A percentile compares a stretch with the other conserved stretches of the same genome.
Evolutionary conservation across 345 rosid species (phyloP).

Genomic region (Gossypium stocksii): DNA sequence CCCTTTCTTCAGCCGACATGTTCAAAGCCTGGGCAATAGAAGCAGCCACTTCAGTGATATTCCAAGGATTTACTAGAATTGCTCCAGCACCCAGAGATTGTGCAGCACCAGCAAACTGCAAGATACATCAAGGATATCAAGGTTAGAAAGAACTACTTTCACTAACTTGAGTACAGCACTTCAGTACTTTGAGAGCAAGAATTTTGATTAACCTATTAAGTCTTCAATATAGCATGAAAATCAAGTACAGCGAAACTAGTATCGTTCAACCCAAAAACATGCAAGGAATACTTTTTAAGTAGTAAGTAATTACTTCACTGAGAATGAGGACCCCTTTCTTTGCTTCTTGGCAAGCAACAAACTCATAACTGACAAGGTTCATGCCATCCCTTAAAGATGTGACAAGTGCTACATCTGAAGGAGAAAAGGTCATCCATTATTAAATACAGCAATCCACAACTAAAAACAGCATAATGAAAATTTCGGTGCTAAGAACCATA

Average conservation of each 20-base stretch:
- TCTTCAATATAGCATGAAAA: not conserved
- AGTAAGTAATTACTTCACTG: conserved; percentile 69
- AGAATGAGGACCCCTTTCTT: conserved; percentile 99
- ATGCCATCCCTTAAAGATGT: conserved; percentile 98
- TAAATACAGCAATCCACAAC: not conserved
- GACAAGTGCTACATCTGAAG: conserved; percentile 90
- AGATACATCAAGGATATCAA: conserved; percentile 12
- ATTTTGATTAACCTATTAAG: not conserved
- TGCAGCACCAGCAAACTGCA: conserved; percentile 99
- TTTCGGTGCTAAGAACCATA: not conserved
- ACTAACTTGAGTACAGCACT: not conserved
- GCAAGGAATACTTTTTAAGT: conserved; percentile 11
- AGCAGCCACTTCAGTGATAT: conserved; percentile 96
- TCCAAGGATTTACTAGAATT: conserved; percentile 97
- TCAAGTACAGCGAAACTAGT: not conserved
- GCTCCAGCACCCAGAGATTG: conserved; percentile 99
- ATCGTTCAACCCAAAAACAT: not conserved
- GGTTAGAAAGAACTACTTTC: not conserved
- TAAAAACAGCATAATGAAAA: not conserved
- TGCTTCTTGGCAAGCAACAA: conserved; percentile 95
- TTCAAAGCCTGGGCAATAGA: conserved; percentile 81
- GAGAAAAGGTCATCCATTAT: conserved; percentile 13
- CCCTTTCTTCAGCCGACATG: conserved; percentile 83
- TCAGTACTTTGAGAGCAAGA: not conserved
- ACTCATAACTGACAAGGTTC: conserved; percentile 99